A percentile compares a stretch with the other conserved stretches of the same genome.
phyloP scores from a whole-genome alignment of 2,329 filamentous ascomycete species.

The Blumeriella jaapii region DNA sequence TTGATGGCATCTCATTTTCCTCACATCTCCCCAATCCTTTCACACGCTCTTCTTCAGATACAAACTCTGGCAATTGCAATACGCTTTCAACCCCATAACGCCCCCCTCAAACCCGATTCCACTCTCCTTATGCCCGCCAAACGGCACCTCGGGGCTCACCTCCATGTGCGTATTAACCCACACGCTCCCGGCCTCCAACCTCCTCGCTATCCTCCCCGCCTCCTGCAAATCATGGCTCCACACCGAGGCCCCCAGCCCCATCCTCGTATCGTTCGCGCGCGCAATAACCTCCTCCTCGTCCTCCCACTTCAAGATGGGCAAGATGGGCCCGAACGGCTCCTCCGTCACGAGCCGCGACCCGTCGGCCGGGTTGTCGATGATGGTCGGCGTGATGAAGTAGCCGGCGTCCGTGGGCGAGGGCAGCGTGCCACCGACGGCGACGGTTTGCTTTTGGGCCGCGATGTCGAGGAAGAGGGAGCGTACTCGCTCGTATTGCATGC shows the following conservation, averaged over 20 bases:
- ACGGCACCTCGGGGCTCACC: constrained; percentile 31
- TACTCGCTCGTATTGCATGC: constrained; percentile 51
- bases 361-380: constrained; percentile 45
- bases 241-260: constrained; percentile 45
- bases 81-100: constrained; percentile 11
- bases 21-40: too few species aligned
- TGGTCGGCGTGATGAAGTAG: constrained; percentile 47
- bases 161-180: constrained; percentile 47
- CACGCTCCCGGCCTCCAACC: constrained; percentile 46
- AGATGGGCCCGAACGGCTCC: constrained; percentile 40
- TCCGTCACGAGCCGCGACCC: constrained; percentile 43
- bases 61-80: constrained; percentile 14
- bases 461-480: constrained; percentile 44
- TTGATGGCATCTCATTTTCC: too few species aligned
- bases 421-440: constrained; percentile 35
- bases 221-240: constrained; percentile 42
- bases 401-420: constrained; percentile 30
- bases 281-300: constrained; percentile 37
- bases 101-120: constrained; percentile 24
- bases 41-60: constrained; percentile 13
- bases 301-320: constrained; percentile 5
- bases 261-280: constrained; percentile 42
- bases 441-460: constrained; percentile 39
- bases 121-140: constrained; percentile 27
- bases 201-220: constrained; percentile 40